Evolutionary conservation across 2,329 filamentous ascomycete genomes (phyloP), one percentile per base, ranked within the genome.

Genomic region (Sordariomycetes sp.): DNA sequence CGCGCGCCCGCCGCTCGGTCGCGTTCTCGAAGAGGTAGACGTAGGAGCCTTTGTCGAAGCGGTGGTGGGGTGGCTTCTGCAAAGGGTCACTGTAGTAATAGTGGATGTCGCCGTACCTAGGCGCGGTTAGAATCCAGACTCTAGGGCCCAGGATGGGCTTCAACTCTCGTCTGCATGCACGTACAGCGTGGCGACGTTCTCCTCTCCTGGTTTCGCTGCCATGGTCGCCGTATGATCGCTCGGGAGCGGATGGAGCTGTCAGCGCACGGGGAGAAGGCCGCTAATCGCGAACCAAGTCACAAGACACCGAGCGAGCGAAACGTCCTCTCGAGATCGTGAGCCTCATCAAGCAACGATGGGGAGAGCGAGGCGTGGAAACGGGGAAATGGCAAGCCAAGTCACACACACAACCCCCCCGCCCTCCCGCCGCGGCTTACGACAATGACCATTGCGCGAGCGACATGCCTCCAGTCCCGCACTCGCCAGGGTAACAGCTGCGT

Each of bases 21-120:
- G 86, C 79, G 66, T 89, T 86, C 68, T 90, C 85, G 67, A 89
- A 90, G 6, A 91, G 74, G 66, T 91, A 91, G 58, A 91, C 79
- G 67, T 91, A 91, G 8, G 86, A 90, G 53, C 84, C 80, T 68
- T 87, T 87, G 69, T 89, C 85, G 68, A 92, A 91, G 55, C 87
- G 83, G 69, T 91, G 86, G 68, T 91, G 88, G n/a, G 78, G 81
- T 34, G 87, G 87, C 58, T 78, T 82, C 58, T 78, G 75, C 6
- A 77, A 76, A 2, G 85, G 83, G n/a, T 83, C 78, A 28, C 80
- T 78, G 70, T 90, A 89, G 70, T 84, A 90, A 70, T 90, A 91
- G 68, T 91, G 88, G 57, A 90, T 68, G 65, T 92, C 88, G 61
- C 81, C 86, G 65, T 89, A 90, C 64, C 87, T 91, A 61, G 61